Conservation (phyloP, 2,329 filamentous ascomycete genomes). For the Botrytis elliptica region DNA sequence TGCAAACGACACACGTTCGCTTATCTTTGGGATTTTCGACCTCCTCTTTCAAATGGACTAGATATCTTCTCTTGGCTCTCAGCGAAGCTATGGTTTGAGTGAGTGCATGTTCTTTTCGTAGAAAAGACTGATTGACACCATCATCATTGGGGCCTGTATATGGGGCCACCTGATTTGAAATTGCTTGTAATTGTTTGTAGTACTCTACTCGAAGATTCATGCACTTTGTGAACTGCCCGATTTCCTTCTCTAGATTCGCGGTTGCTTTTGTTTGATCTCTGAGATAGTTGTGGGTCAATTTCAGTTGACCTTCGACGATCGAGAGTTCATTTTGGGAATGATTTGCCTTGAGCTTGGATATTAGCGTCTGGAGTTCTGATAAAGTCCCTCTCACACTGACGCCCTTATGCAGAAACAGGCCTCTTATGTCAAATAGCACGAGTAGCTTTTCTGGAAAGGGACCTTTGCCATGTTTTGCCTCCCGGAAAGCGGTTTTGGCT, state of each 20-base stretch:
- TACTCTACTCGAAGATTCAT: slow-evolving; percentile 89
- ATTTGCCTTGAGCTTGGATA: slow-evolving; percentile 58
- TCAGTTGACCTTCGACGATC: slow-evolving; percentile 64
- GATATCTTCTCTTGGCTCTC: slow-evolving; percentile 74
- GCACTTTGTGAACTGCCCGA: slow-evolving; percentile 70
- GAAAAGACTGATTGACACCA: slow-evolving; percentile 43
- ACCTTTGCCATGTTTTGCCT: slow-evolving; percentile 63
- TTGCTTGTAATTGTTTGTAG: slow-evolving; percentile 82
- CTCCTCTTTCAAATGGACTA: slow-evolving; percentile 43
- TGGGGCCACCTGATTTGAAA: slow-evolving; percentile 83
- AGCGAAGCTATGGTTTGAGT: slow-evolving; percentile 58
- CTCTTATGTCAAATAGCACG: slow-evolving; percentile 50
- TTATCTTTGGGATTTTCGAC: slow-evolving; percentile 58
- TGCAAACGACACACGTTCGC: slow-evolving; percentile 83
- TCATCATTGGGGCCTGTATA: slow-evolving; percentile 56
- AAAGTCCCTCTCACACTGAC: slow-evolving; percentile 69
- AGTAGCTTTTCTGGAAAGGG: slow-evolving; percentile 66
- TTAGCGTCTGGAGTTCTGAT: slow-evolving; percentile 65
- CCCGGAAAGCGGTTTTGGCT: slow-evolving; percentile 52
- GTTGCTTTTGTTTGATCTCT: slow-evolving; percentile 52
- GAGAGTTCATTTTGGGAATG: slow-evolving; percentile 61
- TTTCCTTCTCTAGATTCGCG: slow-evolving; percentile 61
- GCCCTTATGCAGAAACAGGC: slow-evolving; percentile 49
- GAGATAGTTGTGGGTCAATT: slow-evolving; percentile 55
- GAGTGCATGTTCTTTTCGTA: slow-evolving; percentile 59